Base-by-base conservation (phyloP, 176 grass and related monocot genomes). In the Leersia perrieri region DNA sequence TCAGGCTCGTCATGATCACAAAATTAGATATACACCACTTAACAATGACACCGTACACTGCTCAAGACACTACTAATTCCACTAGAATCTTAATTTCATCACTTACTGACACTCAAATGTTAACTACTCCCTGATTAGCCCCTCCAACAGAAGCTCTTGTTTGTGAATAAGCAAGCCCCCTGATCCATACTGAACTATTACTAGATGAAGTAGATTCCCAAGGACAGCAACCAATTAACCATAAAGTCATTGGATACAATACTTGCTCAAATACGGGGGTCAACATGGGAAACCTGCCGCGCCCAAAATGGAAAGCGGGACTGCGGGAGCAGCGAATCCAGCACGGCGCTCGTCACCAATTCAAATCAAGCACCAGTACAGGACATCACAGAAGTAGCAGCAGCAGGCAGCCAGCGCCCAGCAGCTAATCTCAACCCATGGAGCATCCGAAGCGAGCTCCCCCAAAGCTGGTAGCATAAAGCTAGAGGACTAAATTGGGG, bases 221-320 rank as follows among this genome's bases (percentile, higher is more conserved):
- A 32, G 30, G 70, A 20, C 61, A 40, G 11, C 8, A 29, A 39
- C 16, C 22, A 20, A 40, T 7, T 9, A 29, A 39, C 16, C 22
- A 20, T 20, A 26, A 2, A 25, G 81, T 6, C 45, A 69, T 13
- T n/a, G 35, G 22, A 25, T 25, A 67, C 35, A 85, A 89, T 77
- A 85, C 12, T 20, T 11, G 34, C 47, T 64, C 20, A 71, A 82
- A 32, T 7, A 0, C 3, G 31, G 34, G 57, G 47, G 40, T 3
- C 11, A 53, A 35, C 55, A 25, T 14, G 5, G 66, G 25, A 85
- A 82, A 20, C 30, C 66, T 72, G 34, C 7, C 9, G 27, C 39
- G 30, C 70, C 71, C 42, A 60, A 77, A 72, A 49, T 51, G 69
- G 75, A 79, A 84, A 3, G n/a, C 7, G 58, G 66, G 47, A 16